These are phyloP conservation scores for Pholiota adiposa DNA, from an alignment of 1,284 basidiomycete species.

Conservation along the genomic window DNA sequence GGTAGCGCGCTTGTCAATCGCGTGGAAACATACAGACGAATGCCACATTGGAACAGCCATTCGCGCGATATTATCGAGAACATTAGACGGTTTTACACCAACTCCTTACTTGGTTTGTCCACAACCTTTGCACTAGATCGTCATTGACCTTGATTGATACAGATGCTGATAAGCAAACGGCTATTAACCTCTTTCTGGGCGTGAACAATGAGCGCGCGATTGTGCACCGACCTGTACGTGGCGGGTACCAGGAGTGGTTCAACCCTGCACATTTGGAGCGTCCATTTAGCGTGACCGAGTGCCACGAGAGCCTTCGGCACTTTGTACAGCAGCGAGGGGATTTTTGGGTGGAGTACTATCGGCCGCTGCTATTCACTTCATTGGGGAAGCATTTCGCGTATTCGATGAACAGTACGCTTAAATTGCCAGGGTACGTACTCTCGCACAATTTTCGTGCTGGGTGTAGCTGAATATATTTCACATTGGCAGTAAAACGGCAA, in stretches of 20 bases:
- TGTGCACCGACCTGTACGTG: conserved; percentile 51
- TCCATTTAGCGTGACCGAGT: conserved; percentile 61
- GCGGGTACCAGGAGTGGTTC: conserved; percentile 86
- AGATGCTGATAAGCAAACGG: conserved; percentile 98
- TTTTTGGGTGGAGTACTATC: conserved; percentile 92
- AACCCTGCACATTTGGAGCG: conserved; percentile 69
- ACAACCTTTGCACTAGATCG: background rate
- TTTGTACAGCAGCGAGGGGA: conserved; percentile 67
- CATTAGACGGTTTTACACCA: conserved; percentile 94
- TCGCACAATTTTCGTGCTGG: background rate
- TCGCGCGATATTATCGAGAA: conserved; percentile 98
- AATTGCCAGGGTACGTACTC: conserved; percentile 70
- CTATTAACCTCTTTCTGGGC: conserved; percentile 97
- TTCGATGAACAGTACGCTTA: conserved; percentile 85
- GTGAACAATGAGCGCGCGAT: conserved; percentile 64
- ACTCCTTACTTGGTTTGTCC: conserved; percentile 81
- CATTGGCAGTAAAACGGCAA: conserved; percentile 69
- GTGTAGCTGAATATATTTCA: too few species aligned
- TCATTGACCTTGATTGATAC: background rate
- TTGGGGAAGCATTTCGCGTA: conserved; percentile 86
- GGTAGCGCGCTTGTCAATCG: conserved; percentile 96
- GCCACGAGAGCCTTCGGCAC: conserved; percentile 54
- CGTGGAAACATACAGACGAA: conserved; percentile 95
- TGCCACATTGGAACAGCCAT: conserved; percentile 98
- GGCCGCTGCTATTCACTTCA: conserved; percentile 82